phyloP scores from a whole-genome alignment of 192 early-diverging fungal genomes.

The Rhizoclosmatium sp. region DNA sequence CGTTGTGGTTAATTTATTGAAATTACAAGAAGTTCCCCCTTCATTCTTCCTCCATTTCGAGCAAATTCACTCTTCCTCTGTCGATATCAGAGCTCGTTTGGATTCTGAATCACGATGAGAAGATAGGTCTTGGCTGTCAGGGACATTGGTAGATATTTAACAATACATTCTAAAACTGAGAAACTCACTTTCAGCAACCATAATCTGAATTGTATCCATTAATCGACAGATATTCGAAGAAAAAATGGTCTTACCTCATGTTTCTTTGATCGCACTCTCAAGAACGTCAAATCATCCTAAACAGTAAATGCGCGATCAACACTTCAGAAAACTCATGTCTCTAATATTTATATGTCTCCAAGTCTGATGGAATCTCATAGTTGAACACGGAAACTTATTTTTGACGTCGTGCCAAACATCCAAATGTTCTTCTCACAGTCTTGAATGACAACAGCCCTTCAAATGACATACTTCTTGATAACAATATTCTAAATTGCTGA shows the following conservation, averaged over 20 bases:
- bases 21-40: too few relatives aligned
- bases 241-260: slow-evolving; percentile 34
- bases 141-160: not conserved
- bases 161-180: not conserved
- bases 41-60: too few relatives aligned
- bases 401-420: too few relatives aligned
- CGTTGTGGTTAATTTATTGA: too few relatives aligned
- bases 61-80: too few relatives aligned
- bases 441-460: too few relatives aligned
- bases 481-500: not conserved
- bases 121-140: slow-evolving; percentile 51
- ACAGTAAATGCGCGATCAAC: not conserved
- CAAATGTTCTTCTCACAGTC: too few relatives aligned
- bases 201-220: slow-evolving; percentile 34
- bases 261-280: slow-evolving; percentile 49
- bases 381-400: too few relatives aligned
- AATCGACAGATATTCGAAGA: not conserved
- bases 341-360: too few relatives aligned
- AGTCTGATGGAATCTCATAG: too few relatives aligned
- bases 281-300: slow-evolving; percentile 51
- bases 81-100: slow-evolving; percentile 39
- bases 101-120: slow-evolving; percentile 51
- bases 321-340: not conserved
- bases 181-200: slow-evolving; percentile 54
- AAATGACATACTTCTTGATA: not conserved